Evolutionary conservation across 192 early-diverging fungal species (phyloP), one percentile per base, ranked within the genome.

Genomic region (Coemansia sp.): DNA sequence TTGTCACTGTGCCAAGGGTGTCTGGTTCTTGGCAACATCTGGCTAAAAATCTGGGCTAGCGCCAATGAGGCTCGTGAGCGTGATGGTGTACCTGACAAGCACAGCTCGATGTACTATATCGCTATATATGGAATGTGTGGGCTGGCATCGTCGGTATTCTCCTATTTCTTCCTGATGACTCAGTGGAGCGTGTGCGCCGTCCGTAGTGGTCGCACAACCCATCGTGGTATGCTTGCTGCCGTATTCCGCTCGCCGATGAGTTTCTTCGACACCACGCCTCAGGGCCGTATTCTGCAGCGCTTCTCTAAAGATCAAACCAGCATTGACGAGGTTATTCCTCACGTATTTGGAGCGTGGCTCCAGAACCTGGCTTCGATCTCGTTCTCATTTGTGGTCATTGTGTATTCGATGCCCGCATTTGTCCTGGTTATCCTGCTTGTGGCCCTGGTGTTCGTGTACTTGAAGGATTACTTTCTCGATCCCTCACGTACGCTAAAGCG

Each of bases 231-330:
- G 92, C 82, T 98, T 43, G 67, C 89, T 13, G 90, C 88, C 46
- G 87, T 97, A 52, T 55, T 95, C 18, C 88, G 85, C 65, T 78
- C 88, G 3, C 89, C 88, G 10, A 88, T 88, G 85, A 68, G 74
- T 29, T 90, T 87, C 68, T 90, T 90, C 68, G 89, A 90, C 57
- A 81, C 87, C 5, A 94, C 94, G 0, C 94, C 94, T 18, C 77
- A 92, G 0, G 93, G 96, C 8, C 88, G 96, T 55, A 90, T 96
- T 74, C 74, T 96, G 44, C 95, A 97, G 73, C 89, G 96, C 15
- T 96, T 97, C 74, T 91, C 91, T 44, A 94, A 93, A 67, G 96
- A 97, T 67, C 88, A 93, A 63, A 87, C 90, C 70, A 90, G 88
- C 12, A 78, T 94, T 2, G 96, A 97, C 66, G 93, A 94, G 67